phyloP scores from a whole-genome alignment of 176 grass and related monocot species.

The Triticum timopheevii region DNA sequence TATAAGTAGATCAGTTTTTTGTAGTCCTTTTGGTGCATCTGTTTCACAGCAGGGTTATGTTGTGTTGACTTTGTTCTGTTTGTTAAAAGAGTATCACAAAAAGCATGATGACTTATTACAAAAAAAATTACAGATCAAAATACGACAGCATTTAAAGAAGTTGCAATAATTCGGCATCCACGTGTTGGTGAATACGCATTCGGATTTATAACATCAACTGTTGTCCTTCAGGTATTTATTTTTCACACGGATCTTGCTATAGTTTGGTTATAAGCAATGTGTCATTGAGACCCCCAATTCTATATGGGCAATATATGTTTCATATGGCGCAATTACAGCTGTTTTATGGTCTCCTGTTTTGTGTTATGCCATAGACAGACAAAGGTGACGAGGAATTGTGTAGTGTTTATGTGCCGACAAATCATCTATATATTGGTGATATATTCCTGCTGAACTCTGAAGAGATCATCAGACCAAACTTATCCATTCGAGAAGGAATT shows the following conservation, averaged over 20 bases:
- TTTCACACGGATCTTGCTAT: conserved; percentile 14
- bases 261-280: background rate
- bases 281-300: background rate
- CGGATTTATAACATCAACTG: conserved; percentile 92
- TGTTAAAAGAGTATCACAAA: background rate
- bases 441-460: conserved; percentile 94
- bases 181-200: conserved; percentile 97
- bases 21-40: background rate
- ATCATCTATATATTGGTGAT: conserved; percentile 99
- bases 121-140: conserved; percentile 75
- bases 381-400: conserved; percentile 97
- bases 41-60: background rate
- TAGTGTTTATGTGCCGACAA: conserved; percentile 97
- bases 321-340: background rate
- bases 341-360: conserved; percentile 8
- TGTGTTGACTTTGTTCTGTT: background rate
- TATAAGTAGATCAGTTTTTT: background rate
- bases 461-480: conserved; percentile 92
- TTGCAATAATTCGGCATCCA: conserved; percentile 99
- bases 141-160: conserved; percentile 98
- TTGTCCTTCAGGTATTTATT: conserved; percentile 86
- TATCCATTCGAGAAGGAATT: conserved; percentile 97
- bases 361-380: conserved; percentile 58
- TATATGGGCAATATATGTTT: background rate
- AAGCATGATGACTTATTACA: background rate